Percentiles rank a stretch among this genome's conserved stretches.
phyloP scores from a whole-genome alignment of 2,329 filamentous ascomycete genomes.

The Alternaria sp. region DNA sequence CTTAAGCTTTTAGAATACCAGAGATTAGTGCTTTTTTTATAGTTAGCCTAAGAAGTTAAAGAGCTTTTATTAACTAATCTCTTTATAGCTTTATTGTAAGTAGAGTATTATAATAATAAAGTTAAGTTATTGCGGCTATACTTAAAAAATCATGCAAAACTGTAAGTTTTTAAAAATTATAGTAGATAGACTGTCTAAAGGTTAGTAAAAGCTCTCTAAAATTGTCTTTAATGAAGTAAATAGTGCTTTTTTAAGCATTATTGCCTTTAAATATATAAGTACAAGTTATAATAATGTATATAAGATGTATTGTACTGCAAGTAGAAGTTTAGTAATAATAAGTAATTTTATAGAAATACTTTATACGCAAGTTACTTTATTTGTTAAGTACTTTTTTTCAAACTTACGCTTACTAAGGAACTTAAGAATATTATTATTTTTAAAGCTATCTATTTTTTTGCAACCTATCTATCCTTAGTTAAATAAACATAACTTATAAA shows the following conservation, averaged over 20 bases:
- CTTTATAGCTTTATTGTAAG: conserved; percentile 8
- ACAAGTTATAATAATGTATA: background rate
- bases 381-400: background rate
- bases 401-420: background rate
- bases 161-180: background rate
- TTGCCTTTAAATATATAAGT: background rate
- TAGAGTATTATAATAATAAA: conserved; percentile 6
- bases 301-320: background rate
- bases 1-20: background rate
- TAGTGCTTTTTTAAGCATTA: background rate
- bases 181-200: background rate
- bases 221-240: background rate
- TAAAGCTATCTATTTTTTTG: background rate
- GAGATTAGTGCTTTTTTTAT: background rate
- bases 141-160: too few relatives aligned
- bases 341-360: conserved; percentile 4
- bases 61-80: conserved; percentile 5
- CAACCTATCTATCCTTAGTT: background rate
- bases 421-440: conserved; percentile 4
- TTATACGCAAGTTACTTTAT: conserved; percentile 4
- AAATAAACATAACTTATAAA: background rate
- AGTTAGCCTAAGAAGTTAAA: background rate
- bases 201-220: background rate
- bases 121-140: background rate
- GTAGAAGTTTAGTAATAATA: background rate